phyloP scores from a whole-genome alignment of 1,284 basidiomycete species.

The Leccinum griseonigrum region DNA sequence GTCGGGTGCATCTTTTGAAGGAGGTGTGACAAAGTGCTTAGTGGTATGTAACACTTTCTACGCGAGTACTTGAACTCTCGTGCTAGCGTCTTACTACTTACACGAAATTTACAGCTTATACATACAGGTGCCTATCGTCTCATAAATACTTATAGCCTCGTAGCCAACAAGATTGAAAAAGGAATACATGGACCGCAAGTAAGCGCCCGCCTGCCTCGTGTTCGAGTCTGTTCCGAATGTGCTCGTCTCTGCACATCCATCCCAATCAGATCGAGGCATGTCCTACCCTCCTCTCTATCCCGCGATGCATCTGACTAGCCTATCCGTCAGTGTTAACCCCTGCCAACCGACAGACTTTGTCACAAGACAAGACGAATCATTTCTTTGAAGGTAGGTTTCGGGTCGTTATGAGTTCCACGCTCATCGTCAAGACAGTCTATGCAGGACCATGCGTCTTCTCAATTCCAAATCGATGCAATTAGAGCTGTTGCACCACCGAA shows the following conservation, averaged over 20 bases:
- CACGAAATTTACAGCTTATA: background rate
- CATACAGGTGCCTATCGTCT: background rate
- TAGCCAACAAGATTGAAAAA: constrained; percentile 3
- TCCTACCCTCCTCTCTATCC: background rate
- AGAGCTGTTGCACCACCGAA: constrained; percentile 12
- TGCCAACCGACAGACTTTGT: background rate
- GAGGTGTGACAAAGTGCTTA: background rate
- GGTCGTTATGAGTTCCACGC: background rate
- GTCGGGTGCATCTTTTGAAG: constrained; percentile 60
- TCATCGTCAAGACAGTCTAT: background rate
- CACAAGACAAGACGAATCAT: background rate
- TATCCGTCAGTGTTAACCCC: background rate
- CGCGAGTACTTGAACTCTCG: background rate
- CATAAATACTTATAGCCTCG: background rate
- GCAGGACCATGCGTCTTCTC: constrained; percentile 30
- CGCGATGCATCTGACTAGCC: background rate
- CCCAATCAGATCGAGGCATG: background rate
- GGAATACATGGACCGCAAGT: constrained; percentile 1
- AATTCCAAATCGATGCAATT: constrained; percentile 39
- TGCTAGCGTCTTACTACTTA: background rate
- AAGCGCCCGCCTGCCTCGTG: constrained; percentile 9
- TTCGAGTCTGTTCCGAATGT: background rate
- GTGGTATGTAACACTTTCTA: background rate
- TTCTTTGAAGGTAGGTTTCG: constrained; percentile 8
- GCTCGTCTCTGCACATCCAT: background rate